Conservation (phyloP, 108 stramenopile species). For the Cylindrotheca fusiformis region DNA sequence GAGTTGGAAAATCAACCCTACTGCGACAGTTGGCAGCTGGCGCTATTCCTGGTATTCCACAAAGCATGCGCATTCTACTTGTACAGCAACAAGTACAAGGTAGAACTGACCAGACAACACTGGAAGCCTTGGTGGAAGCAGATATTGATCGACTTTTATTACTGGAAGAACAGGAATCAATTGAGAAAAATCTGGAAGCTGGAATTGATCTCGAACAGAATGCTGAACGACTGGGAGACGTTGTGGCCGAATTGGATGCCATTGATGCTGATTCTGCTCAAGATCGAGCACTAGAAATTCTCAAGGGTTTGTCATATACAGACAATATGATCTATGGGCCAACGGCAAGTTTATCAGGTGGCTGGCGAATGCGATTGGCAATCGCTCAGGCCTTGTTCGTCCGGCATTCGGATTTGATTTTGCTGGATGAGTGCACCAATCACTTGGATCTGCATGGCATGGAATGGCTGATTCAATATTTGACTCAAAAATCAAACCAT, state of each 20-base stretch:
- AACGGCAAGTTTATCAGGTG: constrained; percentile 75
- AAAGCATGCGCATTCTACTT: constrained; percentile 61
- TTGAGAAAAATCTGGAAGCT: constrained; percentile 53
- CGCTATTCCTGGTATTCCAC: constrained; percentile 80
- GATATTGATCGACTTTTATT: constrained; percentile 56
- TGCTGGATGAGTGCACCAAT: constrained; percentile 92
- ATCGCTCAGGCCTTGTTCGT: constrained; percentile 75
- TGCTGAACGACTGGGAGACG: constrained; percentile 57
- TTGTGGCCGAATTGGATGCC: constrained; percentile 69
- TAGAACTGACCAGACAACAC: constrained; percentile 53
- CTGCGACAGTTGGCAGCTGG: constrained; percentile 66
- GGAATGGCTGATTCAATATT: constrained; percentile 79
- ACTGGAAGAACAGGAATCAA: constrained; percentile 53
- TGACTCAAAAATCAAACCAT: constrained; percentile 42
- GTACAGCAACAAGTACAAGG: constrained; percentile 88
- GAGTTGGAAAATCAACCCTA: constrained; percentile 87
- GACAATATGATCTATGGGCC: constrained; percentile 63
- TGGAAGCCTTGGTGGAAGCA: constrained; percentile 64
- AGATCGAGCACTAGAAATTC: constrained; percentile 55
- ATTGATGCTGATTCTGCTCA: constrained; percentile 57
- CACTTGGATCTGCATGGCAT: constrained; percentile 90
- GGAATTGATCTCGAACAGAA: constrained; percentile 42
- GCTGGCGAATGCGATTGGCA: constrained; percentile 94
- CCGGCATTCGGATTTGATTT: constrained; percentile 66
- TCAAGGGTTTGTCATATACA: constrained; percentile 61